These are phyloP conservation scores for Neltuma alba DNA, from an alignment of 306 rosid species.

Conservation along the genomic window DNA sequence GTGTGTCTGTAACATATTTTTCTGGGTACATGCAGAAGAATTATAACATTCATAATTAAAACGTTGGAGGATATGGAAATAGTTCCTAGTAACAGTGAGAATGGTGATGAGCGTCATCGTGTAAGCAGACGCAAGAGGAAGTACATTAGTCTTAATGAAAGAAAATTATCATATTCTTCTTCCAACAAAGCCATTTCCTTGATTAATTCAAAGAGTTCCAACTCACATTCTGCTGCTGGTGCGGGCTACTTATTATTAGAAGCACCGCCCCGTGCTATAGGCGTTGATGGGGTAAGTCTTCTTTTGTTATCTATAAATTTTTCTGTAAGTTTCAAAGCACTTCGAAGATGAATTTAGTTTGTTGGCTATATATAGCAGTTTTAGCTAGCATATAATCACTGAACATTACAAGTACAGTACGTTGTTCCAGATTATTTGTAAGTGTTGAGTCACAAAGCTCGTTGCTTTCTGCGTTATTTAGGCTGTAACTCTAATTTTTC, in stretches of 20 bases:
- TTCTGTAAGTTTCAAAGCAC: too few relatives aligned
- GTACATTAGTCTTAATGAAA: neutral
- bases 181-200: neutral
- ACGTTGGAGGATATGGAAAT: slow-evolving; percentile 11
- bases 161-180: neutral
- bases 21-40: slow-evolving; percentile 21
- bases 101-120: neutral
- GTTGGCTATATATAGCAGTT: too few relatives aligned
- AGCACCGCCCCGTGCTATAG: neutral
- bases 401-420: too few relatives aligned
- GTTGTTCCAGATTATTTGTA: too few relatives aligned
- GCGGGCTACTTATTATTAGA: neutral
- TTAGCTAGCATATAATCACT: too few relatives aligned
- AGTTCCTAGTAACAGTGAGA: neutral
- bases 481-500: too few relatives aligned
- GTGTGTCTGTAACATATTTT: neutral
- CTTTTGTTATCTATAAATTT: neutral
- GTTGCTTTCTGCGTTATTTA: too few relatives aligned
- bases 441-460: too few relatives aligned
- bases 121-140: neutral
- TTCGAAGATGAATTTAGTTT: too few relatives aligned
- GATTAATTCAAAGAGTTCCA: neutral
- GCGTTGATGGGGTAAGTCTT: slow-evolving; percentile 5
- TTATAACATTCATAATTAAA: neutral
- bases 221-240: neutral